A percentile compares a stretch with the other conserved stretches of the same genome.
These are phyloP conservation scores for Cardamine resedifolia DNA, from an alignment of 345 rosid genomes.

Conservation along the genomic window DNA sequence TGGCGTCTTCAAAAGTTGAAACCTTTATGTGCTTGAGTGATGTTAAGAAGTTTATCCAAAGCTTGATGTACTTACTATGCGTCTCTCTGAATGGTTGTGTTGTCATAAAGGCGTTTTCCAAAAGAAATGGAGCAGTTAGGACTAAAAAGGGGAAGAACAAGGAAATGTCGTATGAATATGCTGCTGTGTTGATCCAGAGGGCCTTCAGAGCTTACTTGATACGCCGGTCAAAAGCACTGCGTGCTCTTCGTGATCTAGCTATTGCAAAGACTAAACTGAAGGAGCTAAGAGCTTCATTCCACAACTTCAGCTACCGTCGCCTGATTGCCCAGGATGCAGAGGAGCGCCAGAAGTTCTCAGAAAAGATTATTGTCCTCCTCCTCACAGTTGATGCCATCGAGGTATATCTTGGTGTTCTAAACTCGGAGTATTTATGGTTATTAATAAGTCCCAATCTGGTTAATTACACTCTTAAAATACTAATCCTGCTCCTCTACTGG, in stretches of 20 bases:
- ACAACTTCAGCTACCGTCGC: conserved; percentile 83
- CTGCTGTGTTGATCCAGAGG: conserved; percentile 80
- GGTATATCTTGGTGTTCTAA: conserved; percentile 46
- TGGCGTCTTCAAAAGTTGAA: conserved; percentile 14
- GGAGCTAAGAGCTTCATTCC: conserved; percentile 75
- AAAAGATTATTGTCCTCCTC: conserved; percentile 86
- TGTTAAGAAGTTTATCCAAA: not conserved
- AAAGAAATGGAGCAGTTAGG: conserved; percentile 57
- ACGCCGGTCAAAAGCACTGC: conserved; percentile 74
- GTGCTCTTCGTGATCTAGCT: conserved; percentile 91
- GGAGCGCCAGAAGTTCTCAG: conserved; percentile 82
- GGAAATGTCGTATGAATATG: conserved; percentile 75
- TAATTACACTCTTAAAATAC: not conserved
- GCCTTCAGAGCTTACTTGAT: conserved; percentile 77
- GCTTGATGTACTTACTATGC: not conserved
- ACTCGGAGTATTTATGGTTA: not conserved
- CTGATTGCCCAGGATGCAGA: conserved; percentile 65
- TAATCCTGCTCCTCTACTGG: not conserved
- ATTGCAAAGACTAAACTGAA: conserved; percentile 86
- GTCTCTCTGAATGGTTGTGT: conserved; percentile 1
- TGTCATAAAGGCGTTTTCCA: conserved; percentile 64
- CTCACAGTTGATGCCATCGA: conserved; percentile 94
- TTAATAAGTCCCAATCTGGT: not conserved
- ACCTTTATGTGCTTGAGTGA: not conserved
- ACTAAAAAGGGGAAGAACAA: conserved; percentile 69